Base-by-base conservation (phyloP, 106 monocot genomes). In the Dendrobium chrysotoxum region DNA sequence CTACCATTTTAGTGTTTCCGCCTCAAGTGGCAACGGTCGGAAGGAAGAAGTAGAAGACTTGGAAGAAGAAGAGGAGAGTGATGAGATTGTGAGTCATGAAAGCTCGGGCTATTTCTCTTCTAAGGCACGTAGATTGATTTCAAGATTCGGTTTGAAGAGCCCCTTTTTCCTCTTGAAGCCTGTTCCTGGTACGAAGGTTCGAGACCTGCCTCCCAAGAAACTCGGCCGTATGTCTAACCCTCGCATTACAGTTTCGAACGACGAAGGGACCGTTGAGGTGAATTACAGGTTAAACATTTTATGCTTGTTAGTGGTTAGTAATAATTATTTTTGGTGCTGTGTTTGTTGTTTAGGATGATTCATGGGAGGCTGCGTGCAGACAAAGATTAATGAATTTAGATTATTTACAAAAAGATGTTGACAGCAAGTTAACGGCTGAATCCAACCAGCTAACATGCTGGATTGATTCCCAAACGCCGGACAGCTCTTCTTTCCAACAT, bases 381-480 rank as follows among this genome's bases (percentile, higher is more conserved):
- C 75, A 86, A 26, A 90, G 84, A 35, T 44, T 83, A 12, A 72
- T 40, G 21, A 79, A 55, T 40, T 66, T 31, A 39, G 18, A 79
- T 83, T 64, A 81, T 50, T 4, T 8, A 39, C 20, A 53, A 21
- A 68, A 83, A 16, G 67, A 87, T 31, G 75, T 30, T 25, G 80
- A 42, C 12, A 88, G 76, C 66, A 88, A 80, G 77, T 53, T 83
- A 31, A 85, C 78, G n/a, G 83, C 85, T 35, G 81, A 88, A 78
- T 87, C 87, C 15, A 84, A 90, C 40, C 88, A 74, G 58, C 80
- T 90, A 39, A 83, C 84, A 0, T 80, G 76, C 45, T 88, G 86
- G 86, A 88, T 87, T 39, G 81, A 87, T 81, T 93, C 93, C 31
- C 92, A 79, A 55, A 79, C 87, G 5, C 41, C 80, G 35, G 85